A percentile compares a stretch with the other conserved stretches of the same genome.
Evolutionary conservation across 2,329 filamentous ascomycete species (phyloP).

Genomic region (Calonectria leucothoes): DNA sequence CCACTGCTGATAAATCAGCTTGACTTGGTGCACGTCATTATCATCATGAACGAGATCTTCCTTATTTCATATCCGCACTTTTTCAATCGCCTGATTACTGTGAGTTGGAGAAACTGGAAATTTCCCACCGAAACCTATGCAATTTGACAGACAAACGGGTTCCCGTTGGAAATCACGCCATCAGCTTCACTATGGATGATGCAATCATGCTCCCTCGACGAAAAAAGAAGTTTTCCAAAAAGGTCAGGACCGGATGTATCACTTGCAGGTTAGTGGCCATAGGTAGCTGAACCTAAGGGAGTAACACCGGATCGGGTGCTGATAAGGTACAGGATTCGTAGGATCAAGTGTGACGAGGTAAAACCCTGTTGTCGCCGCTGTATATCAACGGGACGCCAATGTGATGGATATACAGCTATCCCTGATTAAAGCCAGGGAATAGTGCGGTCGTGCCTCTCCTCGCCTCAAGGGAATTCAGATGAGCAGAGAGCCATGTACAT

Average conservation of each 20-base stretch:
- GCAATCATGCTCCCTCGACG: not conserved
- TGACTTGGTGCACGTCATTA: not conserved
- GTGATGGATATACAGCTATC: not conserved
- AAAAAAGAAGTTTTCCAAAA: not conserved
- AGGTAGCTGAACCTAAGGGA: not conserved
- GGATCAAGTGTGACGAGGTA: constrained; percentile 3
- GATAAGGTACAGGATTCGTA: not conserved
- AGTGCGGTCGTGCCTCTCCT: not conserved
- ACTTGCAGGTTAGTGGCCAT: not conserved
- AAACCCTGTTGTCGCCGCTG: not conserved
- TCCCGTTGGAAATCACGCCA: not conserved
- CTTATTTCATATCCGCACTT: not conserved
- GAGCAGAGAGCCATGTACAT: constrained; percentile 7
- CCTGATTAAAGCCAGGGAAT: not conserved
- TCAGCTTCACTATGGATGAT: not conserved
- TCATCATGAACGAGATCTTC: not conserved
- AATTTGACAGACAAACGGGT: no score
- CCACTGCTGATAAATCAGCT: not conserved
- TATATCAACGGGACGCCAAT: not conserved
- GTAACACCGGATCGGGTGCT: not conserved
- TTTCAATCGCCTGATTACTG: not conserved
- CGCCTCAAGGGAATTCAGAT: not conserved
- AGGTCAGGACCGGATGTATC: not conserved
- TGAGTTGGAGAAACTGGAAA: not conserved
- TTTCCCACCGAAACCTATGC: no score